Evolutionary conservation across 169 alveolate genomes (phyloP), one percentile per base, ranked within the genome.

Genomic region (Eimeria falciformis): DNA sequence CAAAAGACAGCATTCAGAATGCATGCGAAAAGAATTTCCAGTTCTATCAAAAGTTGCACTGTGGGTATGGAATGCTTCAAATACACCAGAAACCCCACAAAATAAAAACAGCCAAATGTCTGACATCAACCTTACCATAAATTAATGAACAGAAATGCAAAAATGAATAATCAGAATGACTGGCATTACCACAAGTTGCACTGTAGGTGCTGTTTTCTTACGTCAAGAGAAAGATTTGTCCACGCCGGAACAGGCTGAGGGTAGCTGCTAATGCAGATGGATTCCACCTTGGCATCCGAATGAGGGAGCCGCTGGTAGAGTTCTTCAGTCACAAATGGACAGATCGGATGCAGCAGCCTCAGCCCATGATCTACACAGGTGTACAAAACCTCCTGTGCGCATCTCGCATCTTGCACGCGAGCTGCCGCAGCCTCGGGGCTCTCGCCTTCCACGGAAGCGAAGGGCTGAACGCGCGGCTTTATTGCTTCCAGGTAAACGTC

Each of bases 401-500:
- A 66, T 5, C 79, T 86, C 87, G 93, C 82, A 79, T 94, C 95
- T 33, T 95, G 95, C 91, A 95, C 95, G 1, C 92, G 87, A 3
- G 97, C 97, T 89, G n/a, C 75, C 40, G 14, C 29, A 5, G 85
- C 55, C 29, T 29, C 46, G 83, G 5, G 40, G 68, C 25, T 50
- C 25, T 43, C 55, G 21, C 81, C 55, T 73, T 17, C 84, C 4
- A 14, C 53, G 1, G 77, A 55, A 43, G 53, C 25, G 47, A 56
- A 12, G 25, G 78, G 79, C 56, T 84, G 62, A 12, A 86, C 43
- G 1, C 92, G 73, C 21, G 96, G 95, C 91, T 98, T 98, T n/a
- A 97, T 94, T 40, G 97, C 95, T 95, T 99, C 99, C 66, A 99
- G 96, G 94, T 99, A 99, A 65, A 97, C 97, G 96, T 99, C 99